phyloP scores from a whole-genome alignment of 164 flowering plant species.

The Saururus chinensis region DNA sequence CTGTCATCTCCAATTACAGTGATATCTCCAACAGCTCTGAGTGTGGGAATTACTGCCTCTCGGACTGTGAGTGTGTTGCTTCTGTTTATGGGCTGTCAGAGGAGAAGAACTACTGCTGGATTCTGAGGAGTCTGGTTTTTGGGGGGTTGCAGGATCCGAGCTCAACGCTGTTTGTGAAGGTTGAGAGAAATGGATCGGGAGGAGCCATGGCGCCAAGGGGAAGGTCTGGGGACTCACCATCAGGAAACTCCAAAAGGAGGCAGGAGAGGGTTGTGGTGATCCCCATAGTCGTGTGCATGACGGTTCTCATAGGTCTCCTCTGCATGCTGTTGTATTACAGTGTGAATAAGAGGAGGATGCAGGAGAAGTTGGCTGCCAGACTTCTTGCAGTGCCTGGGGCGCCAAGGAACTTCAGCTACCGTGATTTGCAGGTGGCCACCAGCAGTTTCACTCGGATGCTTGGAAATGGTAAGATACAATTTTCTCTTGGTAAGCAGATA shows the following conservation, averaged over 20 bases:
- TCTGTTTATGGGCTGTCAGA: conserved; percentile 77
- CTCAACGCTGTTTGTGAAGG: conserved; percentile 68
- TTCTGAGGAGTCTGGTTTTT: conserved; percentile 59
- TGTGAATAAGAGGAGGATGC: conserved; percentile 26
- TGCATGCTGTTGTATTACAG: conserved; percentile 40
- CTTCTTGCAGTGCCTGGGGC: conserved; percentile 52
- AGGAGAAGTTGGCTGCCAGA: conserved; percentile 31
- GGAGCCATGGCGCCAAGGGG: conserved; percentile 2
- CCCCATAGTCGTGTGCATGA: conserved; percentile 54
- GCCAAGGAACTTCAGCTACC: conserved; percentile 56
- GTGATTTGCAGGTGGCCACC: conserved; percentile 50
- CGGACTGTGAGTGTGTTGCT: conserved; percentile 76
- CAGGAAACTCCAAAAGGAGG: conserved; percentile 13
- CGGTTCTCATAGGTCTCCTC: conserved; percentile 43
- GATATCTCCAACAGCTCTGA: conserved; percentile 33
- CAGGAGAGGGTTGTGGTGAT: conserved; percentile 40
- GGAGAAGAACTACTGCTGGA: conserved; percentile 82
- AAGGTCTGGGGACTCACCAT: neutral
- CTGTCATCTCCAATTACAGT: conserved; percentile 70
- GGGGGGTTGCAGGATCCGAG: conserved; percentile 79
- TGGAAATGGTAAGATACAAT: conserved; percentile 48
- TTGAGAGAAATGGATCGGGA: conserved; percentile 25
- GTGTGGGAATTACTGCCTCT: conserved; percentile 71
- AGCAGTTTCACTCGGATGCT: conserved; percentile 24
- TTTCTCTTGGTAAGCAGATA: neutral